Evolutionary conservation across 2,329 filamentous ascomycete species (phyloP).

Genomic region (Aspergillus arachidicola): DNA sequence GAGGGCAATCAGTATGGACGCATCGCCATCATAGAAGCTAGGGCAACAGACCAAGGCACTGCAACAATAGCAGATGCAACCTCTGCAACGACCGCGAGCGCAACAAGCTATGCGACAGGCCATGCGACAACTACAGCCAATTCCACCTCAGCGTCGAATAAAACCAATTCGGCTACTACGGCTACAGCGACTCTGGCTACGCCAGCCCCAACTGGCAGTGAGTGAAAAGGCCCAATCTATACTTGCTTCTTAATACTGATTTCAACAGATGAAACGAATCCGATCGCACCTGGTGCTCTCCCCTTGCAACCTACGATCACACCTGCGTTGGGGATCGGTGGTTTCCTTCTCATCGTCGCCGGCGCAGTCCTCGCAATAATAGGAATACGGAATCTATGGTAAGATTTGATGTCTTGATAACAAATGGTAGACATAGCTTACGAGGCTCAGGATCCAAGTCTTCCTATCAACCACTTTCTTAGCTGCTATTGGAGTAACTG

Average conservation of each 20-base stretch:
- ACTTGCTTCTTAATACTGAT: not conserved
- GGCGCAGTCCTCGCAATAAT: conserved; percentile 74
- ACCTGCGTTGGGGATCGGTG: conserved; percentile 77
- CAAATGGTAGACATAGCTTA: conserved; percentile 17
- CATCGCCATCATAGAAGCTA: conserved; percentile 7
- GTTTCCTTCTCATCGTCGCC: conserved; percentile 71
- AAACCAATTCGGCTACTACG: conserved; percentile 21
- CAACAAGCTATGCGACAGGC: conserved; percentile 15
- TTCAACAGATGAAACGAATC: conserved; percentile 21
- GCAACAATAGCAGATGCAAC: conserved; percentile 17
- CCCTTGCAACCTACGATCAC: conserved; percentile 76
- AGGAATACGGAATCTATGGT: conserved; percentile 78
- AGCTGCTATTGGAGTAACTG: conserved; percentile 70
- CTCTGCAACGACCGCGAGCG: conserved; percentile 7
- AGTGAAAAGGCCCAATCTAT: conserved; percentile 4
- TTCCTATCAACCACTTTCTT: conserved; percentile 80
- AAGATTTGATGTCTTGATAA: conserved; percentile 6
- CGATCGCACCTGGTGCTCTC: conserved; percentile 47
- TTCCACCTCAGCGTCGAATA: conserved; percentile 10
- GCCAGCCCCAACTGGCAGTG: conserved; percentile 19
- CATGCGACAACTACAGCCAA: conserved; percentile 17
- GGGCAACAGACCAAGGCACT: conserved; percentile 15
- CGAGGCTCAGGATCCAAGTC: conserved; percentile 62
- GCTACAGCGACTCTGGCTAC: conserved; percentile 30
- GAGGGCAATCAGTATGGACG: conserved; percentile 9